Conservation (phyloP, 192 early-diverging fungal genomes). For the Nowakowskiella sp. region DNA sequence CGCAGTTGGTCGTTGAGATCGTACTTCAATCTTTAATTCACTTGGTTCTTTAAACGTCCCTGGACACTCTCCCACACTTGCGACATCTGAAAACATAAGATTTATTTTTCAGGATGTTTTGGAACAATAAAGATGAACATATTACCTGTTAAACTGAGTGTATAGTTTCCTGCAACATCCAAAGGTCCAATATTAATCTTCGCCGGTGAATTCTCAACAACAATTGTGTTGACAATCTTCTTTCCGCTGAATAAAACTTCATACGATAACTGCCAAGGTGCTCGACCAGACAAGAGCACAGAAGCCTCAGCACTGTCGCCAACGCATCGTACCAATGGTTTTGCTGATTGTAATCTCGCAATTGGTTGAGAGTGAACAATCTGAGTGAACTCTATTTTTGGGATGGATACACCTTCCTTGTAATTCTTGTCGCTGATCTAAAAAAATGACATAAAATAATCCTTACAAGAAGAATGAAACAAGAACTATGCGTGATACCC, state of each 20-base stretch:
- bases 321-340: slow-evolving; percentile 16
- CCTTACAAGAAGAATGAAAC: slow-evolving; percentile 5
- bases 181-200: slow-evolving; percentile 13
- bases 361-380: slow-evolving; percentile 38
- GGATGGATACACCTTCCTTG: slow-evolving; percentile 24
- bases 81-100: slow-evolving; percentile 22
- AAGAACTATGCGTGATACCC: slow-evolving; percentile 12
- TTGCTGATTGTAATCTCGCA: slow-evolving; percentile 16
- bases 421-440: slow-evolving; percentile 41
- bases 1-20: slow-evolving; percentile 27
- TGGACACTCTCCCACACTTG: slow-evolving; percentile 38
- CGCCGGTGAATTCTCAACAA: slow-evolving; percentile 1
- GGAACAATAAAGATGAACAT: neutral
- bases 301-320: slow-evolving; percentile 19
- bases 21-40: slow-evolving; percentile 32
- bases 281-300: slow-evolving; percentile 24
- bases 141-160: slow-evolving; percentile 31
- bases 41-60: slow-evolving; percentile 15
- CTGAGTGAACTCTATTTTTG: slow-evolving; percentile 28
- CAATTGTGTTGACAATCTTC: slow-evolving; percentile 8
- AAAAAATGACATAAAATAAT: neutral
- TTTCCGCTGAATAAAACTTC: slow-evolving; percentile 25
- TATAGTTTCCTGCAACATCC: slow-evolving; percentile 27
- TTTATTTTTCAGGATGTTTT: neutral
- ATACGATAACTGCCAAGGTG: slow-evolving; percentile 39